Evolutionary conservation across 225 moss, liverwort and hornwort genomes (phyloP).

Genomic region (Thuidium tamariscinum): DNA sequence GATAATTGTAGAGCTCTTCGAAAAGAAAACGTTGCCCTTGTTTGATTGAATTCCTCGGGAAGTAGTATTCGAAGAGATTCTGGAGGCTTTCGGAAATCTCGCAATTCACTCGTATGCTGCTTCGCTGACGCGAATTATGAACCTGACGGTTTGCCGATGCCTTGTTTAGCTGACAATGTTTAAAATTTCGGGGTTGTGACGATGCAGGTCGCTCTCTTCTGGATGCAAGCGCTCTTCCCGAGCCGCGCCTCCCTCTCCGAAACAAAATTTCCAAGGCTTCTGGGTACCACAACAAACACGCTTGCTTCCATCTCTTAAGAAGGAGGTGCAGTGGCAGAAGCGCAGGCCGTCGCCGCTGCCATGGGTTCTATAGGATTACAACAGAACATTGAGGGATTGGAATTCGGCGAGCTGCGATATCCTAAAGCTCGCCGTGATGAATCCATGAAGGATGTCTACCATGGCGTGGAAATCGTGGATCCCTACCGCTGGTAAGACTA

Average conservation of each 20-base stretch:
- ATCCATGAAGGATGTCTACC: slow-evolving; percentile 50
- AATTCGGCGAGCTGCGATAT: slow-evolving; percentile 27
- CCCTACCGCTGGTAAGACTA: slow-evolving; percentile 75
- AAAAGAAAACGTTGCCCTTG: neutral
- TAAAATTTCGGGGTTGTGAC: neutral
- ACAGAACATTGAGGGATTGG: neutral
- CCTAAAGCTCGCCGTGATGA: slow-evolving; percentile 61
- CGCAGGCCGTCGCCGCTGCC: neutral
- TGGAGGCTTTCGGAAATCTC: neutral
- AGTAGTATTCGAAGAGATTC: neutral
- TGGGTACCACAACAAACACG: neutral
- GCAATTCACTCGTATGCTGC: neutral
- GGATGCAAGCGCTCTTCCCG: neutral
- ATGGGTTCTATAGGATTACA: slow-evolving; percentile 25
- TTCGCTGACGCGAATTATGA: neutral
- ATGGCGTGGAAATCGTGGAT: slow-evolving; percentile 51
- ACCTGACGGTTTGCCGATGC: neutral
- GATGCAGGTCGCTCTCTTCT: slow-evolving; percentile 1
- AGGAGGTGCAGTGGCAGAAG: neutral
- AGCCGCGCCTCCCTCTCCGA: neutral
- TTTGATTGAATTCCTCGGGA: neutral
- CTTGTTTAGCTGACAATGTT: neutral
- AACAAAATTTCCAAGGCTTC: neutral
- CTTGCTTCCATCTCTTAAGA: neutral
- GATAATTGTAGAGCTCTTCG: neutral